phyloP scores from a whole-genome alignment of 2,329 filamentous ascomycete species.

The Aureobasidium sp. region DNA sequence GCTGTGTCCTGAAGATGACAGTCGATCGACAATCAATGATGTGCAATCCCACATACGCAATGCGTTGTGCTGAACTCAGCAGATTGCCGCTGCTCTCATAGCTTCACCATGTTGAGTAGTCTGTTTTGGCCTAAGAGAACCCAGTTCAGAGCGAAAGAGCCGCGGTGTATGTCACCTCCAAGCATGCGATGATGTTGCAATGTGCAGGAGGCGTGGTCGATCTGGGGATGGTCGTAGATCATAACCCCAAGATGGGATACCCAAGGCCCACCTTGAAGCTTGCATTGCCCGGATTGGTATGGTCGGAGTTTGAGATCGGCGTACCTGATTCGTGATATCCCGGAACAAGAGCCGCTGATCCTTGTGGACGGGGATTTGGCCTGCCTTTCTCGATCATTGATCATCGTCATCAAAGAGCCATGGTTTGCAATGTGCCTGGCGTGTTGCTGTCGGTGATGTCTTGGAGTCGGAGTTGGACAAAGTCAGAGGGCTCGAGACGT shows the following conservation, averaged over 20 bases:
- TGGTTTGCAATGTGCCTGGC: neutral
- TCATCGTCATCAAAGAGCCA: neutral
- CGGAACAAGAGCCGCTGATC: neutral
- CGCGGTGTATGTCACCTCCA: neutral
- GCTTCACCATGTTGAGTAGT: neutral
- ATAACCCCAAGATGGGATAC: neutral
- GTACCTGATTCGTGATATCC: neutral
- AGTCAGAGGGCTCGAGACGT: neutral
- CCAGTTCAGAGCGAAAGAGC: neutral
- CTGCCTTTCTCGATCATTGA: neutral
- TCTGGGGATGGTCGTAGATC: neutral
- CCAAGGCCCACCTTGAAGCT: neutral
- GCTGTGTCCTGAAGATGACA: neutral
- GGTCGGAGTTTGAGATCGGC: neutral
- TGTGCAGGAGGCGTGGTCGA: neutral
- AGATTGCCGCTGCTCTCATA: neutral
- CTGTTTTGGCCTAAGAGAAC: neutral
- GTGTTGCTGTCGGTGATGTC: neutral
- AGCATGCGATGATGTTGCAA: neutral
- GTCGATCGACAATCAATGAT: neutral
- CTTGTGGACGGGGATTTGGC: neutral
- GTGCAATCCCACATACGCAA: slow-evolving; percentile 10
- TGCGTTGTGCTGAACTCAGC: neutral
- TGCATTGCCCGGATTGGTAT: neutral
- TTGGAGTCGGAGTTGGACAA: neutral